Percentiles rank a stretch among this genome's conserved stretches.
Conservation (phyloP, 108 stramenopile genomes). For the Nannochloropsis oceanica region DNA sequence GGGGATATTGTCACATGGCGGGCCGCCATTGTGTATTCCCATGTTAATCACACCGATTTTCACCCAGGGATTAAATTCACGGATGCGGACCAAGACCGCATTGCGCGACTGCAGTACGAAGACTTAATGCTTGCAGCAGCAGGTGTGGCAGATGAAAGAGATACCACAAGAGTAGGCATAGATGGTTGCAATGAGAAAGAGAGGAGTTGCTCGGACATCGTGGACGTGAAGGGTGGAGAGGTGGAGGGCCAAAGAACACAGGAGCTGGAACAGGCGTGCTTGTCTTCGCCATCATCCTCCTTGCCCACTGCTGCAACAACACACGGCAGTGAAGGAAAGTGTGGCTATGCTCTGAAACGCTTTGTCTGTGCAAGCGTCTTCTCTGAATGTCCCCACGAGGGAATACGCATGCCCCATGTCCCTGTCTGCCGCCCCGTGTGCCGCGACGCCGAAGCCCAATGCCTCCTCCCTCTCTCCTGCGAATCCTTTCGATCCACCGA, state of each 20-base stretch:
- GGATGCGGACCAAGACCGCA: neutral
- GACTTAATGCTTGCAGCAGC: no score
- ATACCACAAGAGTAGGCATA: no score
- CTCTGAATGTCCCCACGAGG: neutral
- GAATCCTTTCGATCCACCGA: neutral
- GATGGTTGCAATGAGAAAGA: no score
- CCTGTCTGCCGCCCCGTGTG: neutral
- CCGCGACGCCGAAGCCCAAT: neutral
- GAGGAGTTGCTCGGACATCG: no score
- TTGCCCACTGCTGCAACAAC: neutral
- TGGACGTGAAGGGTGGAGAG: no score
- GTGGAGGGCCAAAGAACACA: no score
- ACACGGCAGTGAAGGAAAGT: neutral
- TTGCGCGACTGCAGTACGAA: neutral
- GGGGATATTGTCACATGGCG: neutral
- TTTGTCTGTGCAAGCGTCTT: neutral
- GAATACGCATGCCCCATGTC: neutral
- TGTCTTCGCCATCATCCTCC: no score
- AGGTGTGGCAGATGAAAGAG: no score
- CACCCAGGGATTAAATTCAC: neutral
- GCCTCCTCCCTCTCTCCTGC: neutral
- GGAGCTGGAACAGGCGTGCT: no score
- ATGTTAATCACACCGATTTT: neutral
- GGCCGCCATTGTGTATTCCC: neutral
- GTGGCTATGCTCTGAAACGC: neutral